Conservation (phyloP, 805 yeast species). For the Starmerella roubikii region DNA sequence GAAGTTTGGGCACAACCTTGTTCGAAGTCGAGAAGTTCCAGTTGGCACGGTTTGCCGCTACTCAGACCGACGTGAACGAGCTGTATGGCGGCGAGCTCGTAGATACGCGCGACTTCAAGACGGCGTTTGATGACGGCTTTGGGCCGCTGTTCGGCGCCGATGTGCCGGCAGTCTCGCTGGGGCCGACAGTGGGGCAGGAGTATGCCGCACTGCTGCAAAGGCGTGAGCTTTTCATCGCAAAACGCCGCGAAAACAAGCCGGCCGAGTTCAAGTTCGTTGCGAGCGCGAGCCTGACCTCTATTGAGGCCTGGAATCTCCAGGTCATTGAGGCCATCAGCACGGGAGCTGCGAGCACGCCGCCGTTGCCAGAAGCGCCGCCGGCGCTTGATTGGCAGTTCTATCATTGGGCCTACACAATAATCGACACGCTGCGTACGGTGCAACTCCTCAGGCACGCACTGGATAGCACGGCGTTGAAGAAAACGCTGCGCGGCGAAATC, state of each 20-base stretch:
- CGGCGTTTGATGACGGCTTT: constrained; percentile 16
- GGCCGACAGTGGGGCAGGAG: constrained; percentile 9
- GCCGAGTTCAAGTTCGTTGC: too few species aligned
- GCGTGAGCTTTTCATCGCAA: constrained; percentile 9
- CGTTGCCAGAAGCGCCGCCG: not conserved
- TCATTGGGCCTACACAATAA: constrained; percentile 21
- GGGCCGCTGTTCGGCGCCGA: not conserved
- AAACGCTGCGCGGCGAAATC: not conserved
- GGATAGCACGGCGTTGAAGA: not conserved
- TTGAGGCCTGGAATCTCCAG: constrained; percentile 29
- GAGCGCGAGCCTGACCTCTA: constrained; percentile 25
- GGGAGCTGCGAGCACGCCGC: not conserved
- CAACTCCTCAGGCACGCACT: not conserved
- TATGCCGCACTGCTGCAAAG: constrained; percentile 8
- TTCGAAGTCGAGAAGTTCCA: constrained; percentile 23
- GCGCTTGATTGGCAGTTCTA: constrained; percentile 20
- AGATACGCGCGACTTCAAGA: constrained; percentile 50
- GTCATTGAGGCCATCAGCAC: constrained; percentile 15
- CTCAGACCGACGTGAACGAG: constrained; percentile 8
- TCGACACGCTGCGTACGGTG: constrained; percentile 21
- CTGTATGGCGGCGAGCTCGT: constrained; percentile 8
- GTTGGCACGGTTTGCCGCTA: constrained; percentile 17
- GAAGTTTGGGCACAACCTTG: constrained; percentile 34
- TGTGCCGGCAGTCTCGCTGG: not conserved
- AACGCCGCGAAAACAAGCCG: not conserved